phyloP scores from a whole-genome alignment of 208 protist genomes.

The Trypanosoma avium region DNA sequence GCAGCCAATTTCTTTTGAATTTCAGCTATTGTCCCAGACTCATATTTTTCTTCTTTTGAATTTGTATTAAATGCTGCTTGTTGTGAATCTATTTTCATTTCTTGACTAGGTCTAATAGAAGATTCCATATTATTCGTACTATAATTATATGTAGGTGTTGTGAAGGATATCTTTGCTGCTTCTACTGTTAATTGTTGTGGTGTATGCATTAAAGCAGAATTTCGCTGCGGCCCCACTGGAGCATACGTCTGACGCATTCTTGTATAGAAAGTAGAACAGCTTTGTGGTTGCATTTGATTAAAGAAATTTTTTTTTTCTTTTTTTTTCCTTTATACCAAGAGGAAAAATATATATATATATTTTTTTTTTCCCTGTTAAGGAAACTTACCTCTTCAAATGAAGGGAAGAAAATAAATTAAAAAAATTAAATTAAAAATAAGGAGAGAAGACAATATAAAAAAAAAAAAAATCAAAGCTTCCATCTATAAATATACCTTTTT shows the following conservation, averaged over 20 bases:
- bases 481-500: background rate
- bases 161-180: background rate
- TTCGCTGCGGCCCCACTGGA: background rate
- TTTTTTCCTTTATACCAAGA: background rate
- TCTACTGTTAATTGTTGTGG: background rate
- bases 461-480: background rate
- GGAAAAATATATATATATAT: background rate
- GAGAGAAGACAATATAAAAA: background rate
- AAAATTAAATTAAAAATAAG: constrained; percentile 14
- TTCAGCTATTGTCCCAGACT: background rate
- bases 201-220: background rate
- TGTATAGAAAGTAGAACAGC: constrained; percentile 17
- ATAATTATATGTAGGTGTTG: background rate
- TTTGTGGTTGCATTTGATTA: constrained; percentile 3
- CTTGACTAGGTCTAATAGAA: too few relatives aligned
- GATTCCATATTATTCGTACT: too few relatives aligned
- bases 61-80: background rate
- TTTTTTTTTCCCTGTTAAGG: background rate
- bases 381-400: background rate
- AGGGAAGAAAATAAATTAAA: background rate
- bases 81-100: background rate
- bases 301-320: background rate
- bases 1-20: constrained; percentile 5
- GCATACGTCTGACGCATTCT: constrained; percentile 12
- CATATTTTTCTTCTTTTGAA: background rate